A percentile compares a stretch with the other conserved stretches of the same genome.
Evolutionary conservation across 1,284 basidiomycete genomes (phyloP).

Genomic region (Puccinia novopanici): DNA sequence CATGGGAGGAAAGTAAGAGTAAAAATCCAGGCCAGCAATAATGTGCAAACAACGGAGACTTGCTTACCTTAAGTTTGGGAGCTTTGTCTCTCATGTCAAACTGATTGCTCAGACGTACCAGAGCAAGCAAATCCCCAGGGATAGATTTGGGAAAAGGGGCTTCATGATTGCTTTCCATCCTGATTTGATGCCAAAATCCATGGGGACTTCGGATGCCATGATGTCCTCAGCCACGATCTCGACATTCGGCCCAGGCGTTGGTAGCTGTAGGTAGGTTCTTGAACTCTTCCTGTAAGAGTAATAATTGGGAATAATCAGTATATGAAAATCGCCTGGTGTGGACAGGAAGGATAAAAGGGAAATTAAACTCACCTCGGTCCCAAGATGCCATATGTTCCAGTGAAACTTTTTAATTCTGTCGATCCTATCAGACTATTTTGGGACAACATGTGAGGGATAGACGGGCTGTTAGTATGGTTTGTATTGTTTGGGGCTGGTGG

Average conservation of each 20-base stretch:
- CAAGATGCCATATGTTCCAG: conserved; percentile 95
- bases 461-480: too few relatives aligned
- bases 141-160: conserved; percentile 86
- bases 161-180: conserved; percentile 99
- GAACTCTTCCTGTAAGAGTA: conserved; percentile 64
- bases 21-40: background rate
- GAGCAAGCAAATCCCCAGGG: conserved; percentile 88
- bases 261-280: conserved; percentile 72
- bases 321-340: background rate
- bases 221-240: conserved; percentile 74
- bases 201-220: conserved; percentile 81
- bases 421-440: too few relatives aligned
- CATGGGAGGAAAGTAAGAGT: background rate
- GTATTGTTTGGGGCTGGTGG: too few relatives aligned
- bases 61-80: conserved; percentile 44
- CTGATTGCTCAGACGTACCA: conserved; percentile 94
- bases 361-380: conserved; percentile 59
- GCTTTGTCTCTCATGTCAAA: conserved; percentile 39
- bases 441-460: too few relatives aligned
- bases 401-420: conserved; percentile 62
- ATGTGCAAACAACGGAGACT: background rate
- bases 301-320: background rate
- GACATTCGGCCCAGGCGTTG: conserved; percentile 75
- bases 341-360: background rate
- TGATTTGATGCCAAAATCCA: conserved; percentile 98